phyloP scores from a whole-genome alignment of 2,329 filamentous ascomycete species.

The Cladophialophora bantiana region DNA sequence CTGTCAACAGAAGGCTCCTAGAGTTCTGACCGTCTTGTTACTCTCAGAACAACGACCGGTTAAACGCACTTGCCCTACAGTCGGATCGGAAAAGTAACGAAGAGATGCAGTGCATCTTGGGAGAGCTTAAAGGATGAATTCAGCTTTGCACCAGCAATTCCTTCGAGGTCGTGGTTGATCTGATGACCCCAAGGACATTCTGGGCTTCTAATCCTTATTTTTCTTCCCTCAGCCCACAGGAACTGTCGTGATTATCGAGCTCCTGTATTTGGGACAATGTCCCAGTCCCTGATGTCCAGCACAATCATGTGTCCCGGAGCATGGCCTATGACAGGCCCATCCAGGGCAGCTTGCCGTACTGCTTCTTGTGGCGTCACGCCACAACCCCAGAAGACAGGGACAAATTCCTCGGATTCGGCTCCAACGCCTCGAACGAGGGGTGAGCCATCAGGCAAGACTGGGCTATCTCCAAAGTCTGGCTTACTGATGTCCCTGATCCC shows the following conservation, averaged over 20 bases:
- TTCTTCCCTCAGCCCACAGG: background rate
- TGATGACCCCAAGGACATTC: background rate
- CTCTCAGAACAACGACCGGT: no score
- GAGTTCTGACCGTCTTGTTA: no score
- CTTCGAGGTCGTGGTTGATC: no score
- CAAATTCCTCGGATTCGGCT: conserved; percentile 48
- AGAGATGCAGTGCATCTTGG: no score
- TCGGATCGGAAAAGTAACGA: no score
- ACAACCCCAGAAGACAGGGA: conserved; percentile 70
- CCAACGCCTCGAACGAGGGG: conserved; percentile 34
- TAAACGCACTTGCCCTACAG: no score
- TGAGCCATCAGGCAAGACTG: conserved; percentile 50
- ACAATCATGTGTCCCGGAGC: conserved; percentile 69
- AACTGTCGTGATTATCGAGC: background rate
- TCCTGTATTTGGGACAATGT: conserved; percentile 24
- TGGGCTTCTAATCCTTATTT: background rate
- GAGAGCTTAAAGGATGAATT: no score
- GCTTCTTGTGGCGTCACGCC: conserved; percentile 72
- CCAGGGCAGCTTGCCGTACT: conserved; percentile 62
- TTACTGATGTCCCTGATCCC: conserved; percentile 62
- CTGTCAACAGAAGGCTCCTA: no score
- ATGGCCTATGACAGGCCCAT: conserved; percentile 67
- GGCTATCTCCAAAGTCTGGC: conserved; percentile 65
- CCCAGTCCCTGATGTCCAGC: conserved; percentile 53
- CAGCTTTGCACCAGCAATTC: no score